phyloP scores from a whole-genome alignment of 148 eudicot species.

The Oxyria digyna region DNA sequence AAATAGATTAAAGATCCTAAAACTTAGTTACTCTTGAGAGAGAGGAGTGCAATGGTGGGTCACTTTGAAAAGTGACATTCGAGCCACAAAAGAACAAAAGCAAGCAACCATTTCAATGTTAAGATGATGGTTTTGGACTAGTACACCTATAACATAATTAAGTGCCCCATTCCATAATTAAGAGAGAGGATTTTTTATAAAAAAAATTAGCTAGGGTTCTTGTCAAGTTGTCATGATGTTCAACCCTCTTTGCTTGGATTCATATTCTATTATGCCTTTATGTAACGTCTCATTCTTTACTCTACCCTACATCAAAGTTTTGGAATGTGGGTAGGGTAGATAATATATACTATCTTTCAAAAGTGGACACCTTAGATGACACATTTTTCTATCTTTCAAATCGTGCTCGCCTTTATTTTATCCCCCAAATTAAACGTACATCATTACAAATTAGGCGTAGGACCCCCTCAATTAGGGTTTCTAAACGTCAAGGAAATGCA shows the following conservation, averaged over 20 bases:
- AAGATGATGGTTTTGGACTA: constrained; percentile 13
- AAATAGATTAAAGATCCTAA: neutral
- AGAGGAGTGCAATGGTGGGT: constrained; percentile 2
- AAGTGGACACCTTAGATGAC: neutral
- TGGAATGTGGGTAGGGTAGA: neutral
- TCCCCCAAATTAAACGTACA: neutral
- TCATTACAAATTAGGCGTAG: neutral
- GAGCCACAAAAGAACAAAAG: constrained; percentile 13
- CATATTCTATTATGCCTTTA: constrained; percentile 10
- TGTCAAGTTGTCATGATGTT: neutral
- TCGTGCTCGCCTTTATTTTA: constrained; percentile 5
- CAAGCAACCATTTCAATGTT: constrained; percentile 13
- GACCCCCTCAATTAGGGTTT: neutral
- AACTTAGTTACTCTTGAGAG: neutral
- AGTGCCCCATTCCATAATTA: constrained; percentile 8
- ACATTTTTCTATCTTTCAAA: constrained; percentile 2
- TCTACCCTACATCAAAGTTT: neutral
- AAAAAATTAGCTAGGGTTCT: no score
- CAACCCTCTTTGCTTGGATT: constrained; percentile 5
- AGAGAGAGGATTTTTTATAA: neutral
- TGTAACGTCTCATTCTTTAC: constrained; percentile 10
- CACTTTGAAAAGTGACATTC: constrained; percentile 6
- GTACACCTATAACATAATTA: constrained; percentile 3
- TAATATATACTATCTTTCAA: neutral
- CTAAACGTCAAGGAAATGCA: neutral